A percentile compares a stretch with the other conserved stretches of the same genome.
Conservation (phyloP, 2,329 filamentous ascomycete species). For the Pseudogymnoascus destructans region DNA sequence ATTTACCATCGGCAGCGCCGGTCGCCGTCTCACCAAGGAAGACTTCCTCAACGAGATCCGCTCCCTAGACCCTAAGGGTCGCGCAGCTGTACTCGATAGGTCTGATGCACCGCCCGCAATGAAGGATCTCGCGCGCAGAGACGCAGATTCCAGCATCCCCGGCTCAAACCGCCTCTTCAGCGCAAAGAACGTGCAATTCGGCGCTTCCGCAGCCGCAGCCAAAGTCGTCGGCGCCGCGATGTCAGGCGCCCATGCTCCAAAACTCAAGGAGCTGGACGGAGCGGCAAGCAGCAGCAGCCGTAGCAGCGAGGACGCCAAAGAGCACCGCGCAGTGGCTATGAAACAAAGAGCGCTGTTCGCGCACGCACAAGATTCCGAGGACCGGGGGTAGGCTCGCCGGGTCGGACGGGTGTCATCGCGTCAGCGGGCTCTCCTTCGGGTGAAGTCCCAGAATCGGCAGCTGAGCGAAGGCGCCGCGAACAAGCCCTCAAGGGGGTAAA, state of each 20-base stretch:
- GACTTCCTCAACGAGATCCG: slow-evolving; percentile 67
- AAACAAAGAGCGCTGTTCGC: slow-evolving; percentile 29
- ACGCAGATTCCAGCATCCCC: slow-evolving; percentile 18
- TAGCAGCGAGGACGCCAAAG: not conserved
- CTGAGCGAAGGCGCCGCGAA: slow-evolving; percentile 54
- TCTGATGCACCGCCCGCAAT: slow-evolving; percentile 21
- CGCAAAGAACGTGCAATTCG: slow-evolving; percentile 27
- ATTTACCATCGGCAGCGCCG: slow-evolving; percentile 64
- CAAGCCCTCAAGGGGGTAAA: slow-evolving; percentile 36
- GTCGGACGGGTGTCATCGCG: slow-evolving; percentile 18
- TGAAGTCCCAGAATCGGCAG: slow-evolving; percentile 46
- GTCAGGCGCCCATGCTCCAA: slow-evolving; percentile 14
- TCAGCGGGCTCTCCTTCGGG: slow-evolving; percentile 24
- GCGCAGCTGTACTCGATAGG: slow-evolving; percentile 21
- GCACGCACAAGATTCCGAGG: slow-evolving; percentile 21
- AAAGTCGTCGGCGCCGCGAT: slow-evolving; percentile 16
- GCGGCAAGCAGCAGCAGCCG: not conserved
- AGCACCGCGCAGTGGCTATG: not conserved
- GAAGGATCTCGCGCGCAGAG: slow-evolving; percentile 23
- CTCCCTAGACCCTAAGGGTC: slow-evolving; percentile 53
- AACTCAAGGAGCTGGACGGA: not conserved
- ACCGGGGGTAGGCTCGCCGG: slow-evolving; percentile 19
- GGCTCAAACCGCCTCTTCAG: slow-evolving; percentile 19
- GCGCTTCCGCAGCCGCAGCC: slow-evolving; percentile 11
- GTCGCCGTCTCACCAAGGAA: slow-evolving; percentile 63